These are phyloP conservation scores for Scheffersomyces titani DNA, from an alignment of 1,139 yeast genomes.

Conservation along the genomic window DNA sequence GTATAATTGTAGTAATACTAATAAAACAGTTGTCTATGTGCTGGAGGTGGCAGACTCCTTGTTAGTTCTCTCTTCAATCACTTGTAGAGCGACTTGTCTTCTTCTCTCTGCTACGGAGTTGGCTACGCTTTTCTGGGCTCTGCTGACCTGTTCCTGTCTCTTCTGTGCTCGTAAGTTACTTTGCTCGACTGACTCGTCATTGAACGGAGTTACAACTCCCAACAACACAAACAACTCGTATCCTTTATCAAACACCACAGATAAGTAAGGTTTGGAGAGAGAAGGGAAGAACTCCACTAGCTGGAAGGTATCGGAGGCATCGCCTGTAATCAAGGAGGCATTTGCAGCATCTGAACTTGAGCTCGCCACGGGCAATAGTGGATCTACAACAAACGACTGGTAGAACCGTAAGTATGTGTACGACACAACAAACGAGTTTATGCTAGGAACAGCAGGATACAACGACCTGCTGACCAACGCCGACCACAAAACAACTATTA, in stretches of 20 bases:
- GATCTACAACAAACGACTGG: constrained; percentile 49
- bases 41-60: constrained; percentile 19
- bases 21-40: not conserved
- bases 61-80: constrained; percentile 70
- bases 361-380: constrained; percentile 38
- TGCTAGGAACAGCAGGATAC: constrained; percentile 65
- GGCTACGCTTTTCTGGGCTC: constrained; percentile 42
- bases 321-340: constrained; percentile 57
- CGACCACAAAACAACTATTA: constrained; percentile 49
- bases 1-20: not conserved
- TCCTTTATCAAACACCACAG: constrained; percentile 52
- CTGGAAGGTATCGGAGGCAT: constrained; percentile 88
- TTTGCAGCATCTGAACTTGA: constrained; percentile 23
- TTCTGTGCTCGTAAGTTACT: constrained; percentile 72
- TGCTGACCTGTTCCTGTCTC: constrained; percentile 47
- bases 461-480: constrained; percentile 33
- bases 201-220: constrained; percentile 65
- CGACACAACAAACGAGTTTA: constrained; percentile 66
- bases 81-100: constrained; percentile 81
- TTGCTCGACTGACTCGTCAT: constrained; percentile 69
- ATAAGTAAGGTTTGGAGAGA: constrained; percentile 50
- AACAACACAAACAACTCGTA: constrained; percentile 58
- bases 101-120: constrained; percentile 79
- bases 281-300: constrained; percentile 81
- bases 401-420: constrained; percentile 79